phyloP scores from a whole-genome alignment of 768 basidiomycete genomes.

The Exidia glandulosa region DNA sequence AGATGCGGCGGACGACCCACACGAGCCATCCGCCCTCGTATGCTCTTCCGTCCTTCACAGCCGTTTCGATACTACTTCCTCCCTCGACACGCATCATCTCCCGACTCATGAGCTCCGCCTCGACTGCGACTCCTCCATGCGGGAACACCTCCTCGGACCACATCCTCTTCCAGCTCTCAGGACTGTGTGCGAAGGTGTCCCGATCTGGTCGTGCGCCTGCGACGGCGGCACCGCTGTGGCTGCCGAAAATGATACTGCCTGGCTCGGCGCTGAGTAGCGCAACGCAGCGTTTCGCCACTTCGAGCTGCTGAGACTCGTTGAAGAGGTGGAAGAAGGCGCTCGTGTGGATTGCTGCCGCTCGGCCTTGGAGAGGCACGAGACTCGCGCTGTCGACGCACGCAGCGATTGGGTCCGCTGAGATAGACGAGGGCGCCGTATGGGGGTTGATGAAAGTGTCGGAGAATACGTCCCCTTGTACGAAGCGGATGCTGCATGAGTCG shows the following conservation, averaged over 20 bases:
- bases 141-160: no score
- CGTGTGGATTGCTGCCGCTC: constrained; percentile 38
- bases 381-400: constrained; percentile 18
- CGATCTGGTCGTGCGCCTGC: not conserved
- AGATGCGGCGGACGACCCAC: no score
- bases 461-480: constrained; percentile 42
- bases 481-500: constrained; percentile 43
- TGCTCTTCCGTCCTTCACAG: no score
- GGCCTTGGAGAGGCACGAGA: constrained; percentile 32
- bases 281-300: constrained; percentile 15
- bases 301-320: constrained; percentile 14
- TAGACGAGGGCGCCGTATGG: constrained; percentile 9
- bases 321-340: constrained; percentile 36
- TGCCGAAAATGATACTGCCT: constrained; percentile 22
- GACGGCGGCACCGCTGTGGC: constrained; percentile 10
- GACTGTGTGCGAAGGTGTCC: not conserved
- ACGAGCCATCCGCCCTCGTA: no score
- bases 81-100: no score
- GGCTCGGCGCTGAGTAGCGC: constrained; percentile 17
- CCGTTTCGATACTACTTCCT: no score
- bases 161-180: not conserved
- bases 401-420: constrained; percentile 9
- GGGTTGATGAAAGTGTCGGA: constrained; percentile 32
- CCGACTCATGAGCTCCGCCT: no score
- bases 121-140: no score